phyloP scores from a whole-genome alignment of 495 filamentous ascomycete species.

The Xylaria venustula region DNA sequence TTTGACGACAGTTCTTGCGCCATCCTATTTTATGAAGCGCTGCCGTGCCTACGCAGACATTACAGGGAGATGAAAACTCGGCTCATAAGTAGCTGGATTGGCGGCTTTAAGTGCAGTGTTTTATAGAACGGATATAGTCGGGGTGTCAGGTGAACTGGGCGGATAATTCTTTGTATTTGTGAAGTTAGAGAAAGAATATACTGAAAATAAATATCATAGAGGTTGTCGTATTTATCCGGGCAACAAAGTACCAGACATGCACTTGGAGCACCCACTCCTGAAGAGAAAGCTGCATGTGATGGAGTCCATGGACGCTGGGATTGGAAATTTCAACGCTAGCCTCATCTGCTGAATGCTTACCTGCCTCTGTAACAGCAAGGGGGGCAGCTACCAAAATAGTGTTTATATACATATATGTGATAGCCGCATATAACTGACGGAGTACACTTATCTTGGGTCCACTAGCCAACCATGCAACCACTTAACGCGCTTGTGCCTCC shows the following conservation, averaged over 20 bases:
- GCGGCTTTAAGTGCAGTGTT: background rate
- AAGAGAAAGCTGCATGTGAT: too few species aligned
- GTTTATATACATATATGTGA: too few species aligned
- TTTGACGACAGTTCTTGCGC: conserved; percentile 55
- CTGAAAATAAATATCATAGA: too few species aligned
- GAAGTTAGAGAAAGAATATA: too few species aligned
- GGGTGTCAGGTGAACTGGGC: background rate
- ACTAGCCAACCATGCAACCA: conserved; percentile 11
- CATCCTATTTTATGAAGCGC: conserved; percentile 23
- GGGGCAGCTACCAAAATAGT: too few species aligned
- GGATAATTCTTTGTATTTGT: background rate
- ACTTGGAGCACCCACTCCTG: too few species aligned
- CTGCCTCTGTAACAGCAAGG: too few species aligned
- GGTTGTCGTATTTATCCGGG: too few species aligned
- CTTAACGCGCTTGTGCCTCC: conserved; percentile 5
- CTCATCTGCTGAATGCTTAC: background rate
- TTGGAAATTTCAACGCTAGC: background rate
- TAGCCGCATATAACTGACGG: background rate
- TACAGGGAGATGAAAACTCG: background rate
- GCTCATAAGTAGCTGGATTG: background rate
- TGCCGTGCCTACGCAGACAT: background rate
- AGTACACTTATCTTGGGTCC: background rate
- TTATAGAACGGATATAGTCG: background rate
- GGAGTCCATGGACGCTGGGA: background rate
- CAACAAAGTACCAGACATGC: too few species aligned